Conservation (phyloP, 176 grass and related monocot genomes). For the Cenchrus purpureus region DNA sequence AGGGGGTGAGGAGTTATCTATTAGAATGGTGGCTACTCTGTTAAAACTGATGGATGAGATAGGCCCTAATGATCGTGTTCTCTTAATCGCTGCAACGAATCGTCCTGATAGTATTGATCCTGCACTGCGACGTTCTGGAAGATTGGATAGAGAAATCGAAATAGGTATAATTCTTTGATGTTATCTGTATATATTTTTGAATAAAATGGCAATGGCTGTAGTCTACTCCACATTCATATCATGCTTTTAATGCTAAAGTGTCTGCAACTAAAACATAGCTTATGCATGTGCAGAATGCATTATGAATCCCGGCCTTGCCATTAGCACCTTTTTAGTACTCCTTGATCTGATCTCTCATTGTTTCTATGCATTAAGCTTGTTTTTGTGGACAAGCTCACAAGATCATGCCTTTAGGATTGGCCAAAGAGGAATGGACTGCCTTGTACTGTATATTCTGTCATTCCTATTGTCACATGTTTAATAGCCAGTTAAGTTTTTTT, state of each 20-base stretch:
- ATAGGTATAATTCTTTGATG: slow-evolving; percentile 67
- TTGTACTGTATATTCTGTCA: neutral
- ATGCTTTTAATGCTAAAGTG: slow-evolving; percentile 8
- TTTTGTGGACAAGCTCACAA: neutral
- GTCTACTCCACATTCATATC: slow-evolving; percentile 9
- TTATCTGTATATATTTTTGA: slow-evolving; percentile 7
- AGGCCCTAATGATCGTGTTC: slow-evolving; percentile 65
- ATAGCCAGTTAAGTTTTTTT: neutral
- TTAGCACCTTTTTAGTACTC: no score
- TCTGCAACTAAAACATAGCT: slow-evolving; percentile 6
- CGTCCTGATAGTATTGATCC: slow-evolving; percentile 84
- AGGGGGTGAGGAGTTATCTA: slow-evolving; percentile 79
- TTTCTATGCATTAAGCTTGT: neutral
- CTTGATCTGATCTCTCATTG: no score
- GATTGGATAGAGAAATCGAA: slow-evolving; percentile 92
- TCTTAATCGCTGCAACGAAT: slow-evolving; percentile 92
- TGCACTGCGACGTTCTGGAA: slow-evolving; percentile 72
- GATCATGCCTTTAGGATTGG: slow-evolving; percentile 10
- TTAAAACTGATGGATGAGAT: slow-evolving; percentile 96
- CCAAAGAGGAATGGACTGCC: neutral
- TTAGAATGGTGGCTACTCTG: slow-evolving; percentile 89
- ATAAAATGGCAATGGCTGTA: neutral
- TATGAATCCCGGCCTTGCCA: neutral
- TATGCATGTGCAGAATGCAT: slow-evolving; percentile 23
- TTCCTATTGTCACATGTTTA: neutral